These are phyloP conservation scores for Penicillium fimorum DNA, from an alignment of 495 filamentous ascomycete species.

Conservation along the genomic window DNA sequence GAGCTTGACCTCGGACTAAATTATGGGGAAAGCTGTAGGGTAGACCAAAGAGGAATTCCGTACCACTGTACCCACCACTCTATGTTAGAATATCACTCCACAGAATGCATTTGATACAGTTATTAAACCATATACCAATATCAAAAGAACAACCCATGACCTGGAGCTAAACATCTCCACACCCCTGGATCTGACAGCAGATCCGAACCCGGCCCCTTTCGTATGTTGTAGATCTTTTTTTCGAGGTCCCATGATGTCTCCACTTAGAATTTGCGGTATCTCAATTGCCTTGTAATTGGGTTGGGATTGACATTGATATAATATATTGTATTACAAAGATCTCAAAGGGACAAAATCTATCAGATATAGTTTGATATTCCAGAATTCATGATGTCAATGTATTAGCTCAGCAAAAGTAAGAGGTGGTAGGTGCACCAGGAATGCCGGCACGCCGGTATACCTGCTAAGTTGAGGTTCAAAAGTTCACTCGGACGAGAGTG, in stretches of 20 bases:
- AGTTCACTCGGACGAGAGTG: constrained; percentile 16
- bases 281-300: constrained; percentile 1
- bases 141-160: constrained; percentile 9
- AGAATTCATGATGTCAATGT: too few relatives aligned
- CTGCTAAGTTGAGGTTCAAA: constrained; percentile 1
- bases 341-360: too few relatives aligned
- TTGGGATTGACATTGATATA: not conserved
- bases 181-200: constrained; percentile 25
- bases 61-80: not conserved
- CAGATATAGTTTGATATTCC: too few relatives aligned
- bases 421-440: constrained; percentile 8
- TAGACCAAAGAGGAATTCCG: not conserved
- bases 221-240: constrained; percentile 22
- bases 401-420: constrained; percentile 5
- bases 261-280: constrained; percentile 13
- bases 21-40: too few relatives aligned
- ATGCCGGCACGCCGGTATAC: constrained; percentile 14
- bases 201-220: constrained; percentile 11
- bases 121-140: not conserved
- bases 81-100: too few relatives aligned
- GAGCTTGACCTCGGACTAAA: not conserved
- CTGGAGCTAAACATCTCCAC: constrained; percentile 2
- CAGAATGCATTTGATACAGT: not conserved
- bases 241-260: constrained; percentile 27
- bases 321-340: not conserved